These are phyloP conservation scores for Backusella liffmaniae DNA, from an alignment of 192 early-diverging fungal genomes.

Conservation along the genomic window DNA sequence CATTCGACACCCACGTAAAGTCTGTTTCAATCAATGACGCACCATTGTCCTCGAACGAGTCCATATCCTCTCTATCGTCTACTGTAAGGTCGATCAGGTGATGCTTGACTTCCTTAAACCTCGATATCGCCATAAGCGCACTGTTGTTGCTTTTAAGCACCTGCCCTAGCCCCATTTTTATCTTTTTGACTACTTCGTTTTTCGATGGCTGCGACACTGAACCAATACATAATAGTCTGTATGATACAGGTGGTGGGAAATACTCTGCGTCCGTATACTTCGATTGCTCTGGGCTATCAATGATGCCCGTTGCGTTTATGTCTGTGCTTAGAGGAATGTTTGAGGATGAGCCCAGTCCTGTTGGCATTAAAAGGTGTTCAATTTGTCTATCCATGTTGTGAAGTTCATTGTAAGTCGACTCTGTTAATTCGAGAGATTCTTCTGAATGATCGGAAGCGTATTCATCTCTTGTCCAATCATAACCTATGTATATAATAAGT, in stretches of 20 bases:
- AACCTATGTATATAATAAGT: background rate
- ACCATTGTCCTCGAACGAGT: constrained; percentile 34
- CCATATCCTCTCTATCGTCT: constrained; percentile 11
- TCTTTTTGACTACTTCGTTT: constrained; percentile 25
- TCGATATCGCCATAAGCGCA: background rate
- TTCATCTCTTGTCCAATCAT: background rate
- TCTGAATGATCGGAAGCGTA: background rate
- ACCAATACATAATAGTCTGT: constrained; percentile 34
- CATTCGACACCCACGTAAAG: constrained; percentile 23
- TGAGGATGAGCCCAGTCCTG: background rate
- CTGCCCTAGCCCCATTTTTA: constrained; percentile 22
- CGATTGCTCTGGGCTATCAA: background rate
- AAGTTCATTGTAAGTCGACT: background rate
- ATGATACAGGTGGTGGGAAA: constrained; percentile 8
- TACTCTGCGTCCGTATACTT: background rate
- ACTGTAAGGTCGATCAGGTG: constrained; percentile 16
- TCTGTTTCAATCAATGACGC: constrained; percentile 36
- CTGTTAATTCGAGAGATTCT: background rate
- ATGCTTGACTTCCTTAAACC: constrained; percentile 28
- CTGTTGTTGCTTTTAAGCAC: background rate
- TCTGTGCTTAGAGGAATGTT: too few relatives aligned
- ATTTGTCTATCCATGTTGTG: background rate
- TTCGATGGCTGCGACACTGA: constrained; percentile 20
- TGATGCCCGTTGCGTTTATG: background rate
- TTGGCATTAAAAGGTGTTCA: background rate